Base-by-base conservation (phyloP, 192 early-diverging fungal species). In the Rhizophagus sp. region DNA sequence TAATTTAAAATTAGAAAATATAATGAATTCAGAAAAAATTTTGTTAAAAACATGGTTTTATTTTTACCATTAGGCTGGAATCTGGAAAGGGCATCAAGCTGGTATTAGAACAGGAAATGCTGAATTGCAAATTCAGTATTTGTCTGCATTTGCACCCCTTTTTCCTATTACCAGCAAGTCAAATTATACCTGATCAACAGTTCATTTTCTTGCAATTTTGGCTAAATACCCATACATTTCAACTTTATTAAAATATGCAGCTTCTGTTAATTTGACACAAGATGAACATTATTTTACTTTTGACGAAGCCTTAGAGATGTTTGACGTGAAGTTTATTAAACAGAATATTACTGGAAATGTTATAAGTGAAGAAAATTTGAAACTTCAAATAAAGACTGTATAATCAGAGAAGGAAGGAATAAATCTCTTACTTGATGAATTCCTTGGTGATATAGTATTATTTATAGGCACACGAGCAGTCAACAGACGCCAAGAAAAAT, bases 131-230 rank as follows among this genome's bases (percentile, higher is more conserved):
- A 39, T 76, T 3, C 8, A 76, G 2, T 33, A 4, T 4, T 61
- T 76, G 8, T 24, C 17, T 36, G 62, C n/a, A 62, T 76, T 76
- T 76, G 75, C 62, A 63, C 33, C 62, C 8, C 33, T 76, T n/a
- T 76, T 76, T 25, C 57, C 62, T 22, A 41, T 76, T 2, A 3
- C 34, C 25, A 17, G 75, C 3, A 36, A 49, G 19, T 17, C 11
- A 15, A 76, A 63, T 41, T 76, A 76, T 76, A 24, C 25, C 12
- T 52, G 15, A n/a, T n/a, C 57, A 57, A n/a, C n/a, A 17, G n/a
- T n/a, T n/a, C n/a, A n/a, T n/a, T n/a, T n/a, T n/a, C n/a, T n/a
- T n/a, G n/a, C n/a, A n/a, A n/a, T 50, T 52, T 33, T 75, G 10
- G 10, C 62, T 25, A 63, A 63, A n/a, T n/a, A 36, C 39, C 13